Conservation (phyloP, 768 basidiomycete species). For the Trametes elegans region DNA sequence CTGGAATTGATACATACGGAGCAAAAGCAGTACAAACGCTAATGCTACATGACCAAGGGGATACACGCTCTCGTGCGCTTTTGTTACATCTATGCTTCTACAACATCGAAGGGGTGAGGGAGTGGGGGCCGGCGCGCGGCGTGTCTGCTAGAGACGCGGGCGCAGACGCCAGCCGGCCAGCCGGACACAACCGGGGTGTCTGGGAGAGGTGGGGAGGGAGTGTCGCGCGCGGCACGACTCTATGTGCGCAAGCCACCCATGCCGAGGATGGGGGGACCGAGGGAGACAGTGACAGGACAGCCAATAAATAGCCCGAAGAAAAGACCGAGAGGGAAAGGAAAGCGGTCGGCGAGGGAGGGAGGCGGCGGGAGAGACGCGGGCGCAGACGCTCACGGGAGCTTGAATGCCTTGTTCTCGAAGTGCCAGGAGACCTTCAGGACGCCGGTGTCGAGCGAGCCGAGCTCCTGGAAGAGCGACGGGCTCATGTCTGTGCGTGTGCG, state of each 20-base stretch:
- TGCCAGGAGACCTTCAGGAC: conserved; percentile 57
- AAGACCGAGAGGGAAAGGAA: conserved; percentile 3
- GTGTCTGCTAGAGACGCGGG: conserved; percentile 15
- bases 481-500: conserved; percentile 56
- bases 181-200: too few relatives aligned
- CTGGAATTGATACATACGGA: too few relatives aligned
- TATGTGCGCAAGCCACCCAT: conserved; percentile 8
- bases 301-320: conserved; percentile 18
- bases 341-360: neutral
- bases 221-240: conserved; percentile 14
- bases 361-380: neutral
- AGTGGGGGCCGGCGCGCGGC: neutral
- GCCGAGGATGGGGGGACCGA: conserved; percentile 12
- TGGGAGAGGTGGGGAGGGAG: neutral
- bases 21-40: conserved; percentile 5
- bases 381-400: conserved; percentile 7
- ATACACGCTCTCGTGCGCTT: conserved; percentile 5
- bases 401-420: conserved; percentile 44
- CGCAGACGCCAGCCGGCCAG: too few relatives aligned
- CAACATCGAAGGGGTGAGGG: neutral
- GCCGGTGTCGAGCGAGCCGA: conserved; percentile 48
- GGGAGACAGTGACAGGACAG: neutral
- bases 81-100: conserved; percentile 13
- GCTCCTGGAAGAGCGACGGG: conserved; percentile 51
- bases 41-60: conserved; percentile 12